These are phyloP conservation scores for Wickerhamiella domercqiae DNA, from an alignment of 805 yeast species.

Conservation along the genomic window DNA sequence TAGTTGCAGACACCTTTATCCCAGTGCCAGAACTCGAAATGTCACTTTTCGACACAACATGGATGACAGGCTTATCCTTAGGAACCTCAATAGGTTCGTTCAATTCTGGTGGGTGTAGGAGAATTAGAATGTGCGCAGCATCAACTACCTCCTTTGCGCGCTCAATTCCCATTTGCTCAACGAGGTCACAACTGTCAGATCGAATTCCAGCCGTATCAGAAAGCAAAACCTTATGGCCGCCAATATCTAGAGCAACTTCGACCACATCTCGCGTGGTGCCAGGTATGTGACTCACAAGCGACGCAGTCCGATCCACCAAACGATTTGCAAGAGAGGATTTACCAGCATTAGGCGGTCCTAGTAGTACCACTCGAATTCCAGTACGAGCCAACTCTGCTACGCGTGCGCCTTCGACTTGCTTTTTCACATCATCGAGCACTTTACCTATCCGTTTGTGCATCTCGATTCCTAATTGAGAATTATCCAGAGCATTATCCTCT, in stretches of 20 bases:
- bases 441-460: not conserved
- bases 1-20: constrained; percentile 42
- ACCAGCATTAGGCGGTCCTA: constrained; percentile 96
- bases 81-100: constrained; percentile 5
- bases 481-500: constrained; percentile 72
- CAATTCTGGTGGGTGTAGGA: constrained; percentile 34
- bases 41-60: constrained; percentile 24
- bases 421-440: not conserved
- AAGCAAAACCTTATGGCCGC: constrained; percentile 67
- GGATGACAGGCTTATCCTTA: constrained; percentile 17
- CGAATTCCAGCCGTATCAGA: constrained; percentile 94
- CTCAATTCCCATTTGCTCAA: constrained; percentile 68
- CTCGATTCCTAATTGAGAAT: not conserved
- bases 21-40: constrained; percentile 4
- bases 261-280: constrained; percentile 90
- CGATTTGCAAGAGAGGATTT: constrained; percentile 72
- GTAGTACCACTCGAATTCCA: constrained; percentile 57
- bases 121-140: constrained; percentile 53
- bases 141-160: constrained; percentile 50
- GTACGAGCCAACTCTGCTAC: constrained; percentile 38
- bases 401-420: not conserved
- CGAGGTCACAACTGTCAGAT: constrained; percentile 28
- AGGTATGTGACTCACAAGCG: constrained; percentile 79
- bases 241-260: constrained; percentile 64
- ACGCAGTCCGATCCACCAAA: constrained; percentile 66